Evolutionary conservation across 352 stramenopile species (phyloP).

Genomic region (Globisporangium abappressorium): DNA sequence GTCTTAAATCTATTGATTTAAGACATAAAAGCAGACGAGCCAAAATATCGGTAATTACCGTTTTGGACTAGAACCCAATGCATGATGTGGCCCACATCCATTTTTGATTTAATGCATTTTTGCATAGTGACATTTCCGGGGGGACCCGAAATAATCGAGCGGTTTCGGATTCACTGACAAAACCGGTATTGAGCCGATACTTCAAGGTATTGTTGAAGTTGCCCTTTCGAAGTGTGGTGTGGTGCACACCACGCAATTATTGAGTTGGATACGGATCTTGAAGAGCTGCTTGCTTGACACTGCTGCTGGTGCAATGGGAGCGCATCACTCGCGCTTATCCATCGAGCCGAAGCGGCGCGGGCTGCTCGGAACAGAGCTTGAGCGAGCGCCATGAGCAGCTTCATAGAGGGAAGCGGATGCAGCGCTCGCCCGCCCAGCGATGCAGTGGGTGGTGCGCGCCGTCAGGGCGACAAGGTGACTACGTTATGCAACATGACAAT

Average conservation of each 20-base stretch:
- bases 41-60: no score
- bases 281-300: neutral
- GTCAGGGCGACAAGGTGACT: neutral
- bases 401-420: neutral
- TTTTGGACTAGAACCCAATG: no score
- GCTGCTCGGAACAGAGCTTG: neutral
- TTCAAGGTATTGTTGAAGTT: conserved; percentile 4
- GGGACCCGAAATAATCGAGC: no score
- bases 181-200: neutral
- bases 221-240: neutral
- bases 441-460: neutral
- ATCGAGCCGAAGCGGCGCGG: conserved; percentile 3
- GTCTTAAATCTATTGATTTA: no score
- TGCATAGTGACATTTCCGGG: no score
- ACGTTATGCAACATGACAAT: neutral
- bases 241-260: neutral
- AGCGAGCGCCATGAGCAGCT: neutral
- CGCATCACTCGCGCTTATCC: conserved; percentile 9
- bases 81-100: neutral
- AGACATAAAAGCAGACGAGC: no score
- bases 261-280: conserved; percentile 1
- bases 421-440: neutral
- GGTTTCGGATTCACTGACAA: neutral
- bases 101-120: no score
- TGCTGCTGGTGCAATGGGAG: neutral